phyloP scores from a whole-genome alignment of 2,329 filamentous ascomycete genomes.

The Pleoardoris graminearum region DNA sequence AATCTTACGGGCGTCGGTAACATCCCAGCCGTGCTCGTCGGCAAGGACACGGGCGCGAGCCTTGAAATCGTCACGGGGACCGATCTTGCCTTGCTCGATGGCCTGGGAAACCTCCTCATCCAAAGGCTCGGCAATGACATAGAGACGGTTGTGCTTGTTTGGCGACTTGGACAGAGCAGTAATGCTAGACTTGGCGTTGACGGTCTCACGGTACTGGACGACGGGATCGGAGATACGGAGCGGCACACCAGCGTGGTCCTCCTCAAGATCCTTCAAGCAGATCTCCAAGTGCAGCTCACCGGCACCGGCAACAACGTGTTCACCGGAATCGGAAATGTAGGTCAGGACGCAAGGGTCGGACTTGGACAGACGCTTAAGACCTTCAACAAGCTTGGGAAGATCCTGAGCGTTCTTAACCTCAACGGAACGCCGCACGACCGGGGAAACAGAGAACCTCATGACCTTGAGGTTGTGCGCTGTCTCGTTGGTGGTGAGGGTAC shows the following conservation, averaged over 20 bases:
- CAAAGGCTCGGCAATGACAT: slow-evolving; percentile 89
- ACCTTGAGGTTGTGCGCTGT: slow-evolving; percentile 99
- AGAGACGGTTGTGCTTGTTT: slow-evolving; percentile 99
- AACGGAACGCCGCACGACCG: slow-evolving; percentile 97
- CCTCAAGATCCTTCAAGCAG: slow-evolving; percentile 99
- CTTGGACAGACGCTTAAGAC: slow-evolving; percentile 99
- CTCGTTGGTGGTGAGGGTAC: slow-evolving; percentile 96
- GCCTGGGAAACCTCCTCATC: slow-evolving; percentile 87
- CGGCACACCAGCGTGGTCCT: slow-evolving; percentile 98
- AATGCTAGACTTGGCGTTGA: slow-evolving; percentile 81
- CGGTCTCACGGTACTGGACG: slow-evolving; percentile 98
- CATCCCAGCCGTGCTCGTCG: slow-evolving; percentile 98
- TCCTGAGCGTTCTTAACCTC: slow-evolving; percentile 99
- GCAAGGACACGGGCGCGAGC: slow-evolving; percentile 92
- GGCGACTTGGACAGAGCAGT: slow-evolving; percentile 98
- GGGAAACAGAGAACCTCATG: slow-evolving; percentile 99
- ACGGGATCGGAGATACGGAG: slow-evolving; percentile 98
- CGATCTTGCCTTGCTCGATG: slow-evolving; percentile 91
- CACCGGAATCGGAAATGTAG: slow-evolving; percentile 85
- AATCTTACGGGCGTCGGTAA: slow-evolving; percentile 99
- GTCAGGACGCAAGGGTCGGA: slow-evolving; percentile 98
- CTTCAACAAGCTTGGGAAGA: slow-evolving; percentile 98
- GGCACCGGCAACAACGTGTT: slow-evolving; percentile 98
- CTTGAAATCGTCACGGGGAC: slow-evolving; percentile 98
- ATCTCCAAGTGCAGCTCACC: slow-evolving; percentile 99